Evolutionary conservation across 192 early-diverging fungal species (phyloP).

Genomic region (Mortierella alpina): DNA sequence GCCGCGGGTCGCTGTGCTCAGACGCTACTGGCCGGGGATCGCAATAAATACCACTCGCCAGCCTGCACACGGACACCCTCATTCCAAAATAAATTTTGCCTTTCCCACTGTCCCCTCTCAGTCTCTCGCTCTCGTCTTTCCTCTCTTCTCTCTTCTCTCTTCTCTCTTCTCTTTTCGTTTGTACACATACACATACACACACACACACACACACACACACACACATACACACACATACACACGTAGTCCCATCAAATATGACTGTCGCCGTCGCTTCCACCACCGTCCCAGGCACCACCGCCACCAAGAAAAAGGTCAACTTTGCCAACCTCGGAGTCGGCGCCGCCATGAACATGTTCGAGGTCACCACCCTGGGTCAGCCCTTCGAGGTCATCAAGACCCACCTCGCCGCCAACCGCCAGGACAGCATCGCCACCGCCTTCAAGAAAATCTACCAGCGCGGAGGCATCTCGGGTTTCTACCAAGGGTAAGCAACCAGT

Average conservation of each 20-base stretch:
- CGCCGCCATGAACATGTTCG: slow-evolving; percentile 90
- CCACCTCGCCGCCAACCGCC: slow-evolving; percentile 93
- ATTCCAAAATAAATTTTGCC: not conserved
- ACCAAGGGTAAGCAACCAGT: slow-evolving; percentile 74
- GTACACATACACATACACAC: not conserved
- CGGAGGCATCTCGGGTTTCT: slow-evolving; percentile 92
- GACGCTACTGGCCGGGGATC: too few species aligned
- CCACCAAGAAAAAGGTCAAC: slow-evolving; percentile 85
- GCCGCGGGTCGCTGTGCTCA: too few species aligned
- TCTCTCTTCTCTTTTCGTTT: slow-evolving; percentile 2
- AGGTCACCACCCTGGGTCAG: slow-evolving; percentile 92
- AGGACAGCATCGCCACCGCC: slow-evolving; percentile 78
- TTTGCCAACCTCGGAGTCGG: slow-evolving; percentile 90
- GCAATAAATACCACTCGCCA: not conserved
- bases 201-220: not conserved
- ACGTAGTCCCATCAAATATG: slow-evolving; percentile 17
- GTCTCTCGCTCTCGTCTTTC: not conserved
- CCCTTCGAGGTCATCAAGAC: slow-evolving; percentile 98
- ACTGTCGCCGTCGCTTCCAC: slow-evolving; percentile 30
- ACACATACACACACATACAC: slow-evolving; percentile 1
- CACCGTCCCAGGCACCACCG: slow-evolving; percentile 4
- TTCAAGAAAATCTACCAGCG: slow-evolving; percentile 83
- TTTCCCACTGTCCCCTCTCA: not conserved
- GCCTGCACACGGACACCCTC: not conserved
- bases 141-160: not conserved